phyloP scores from a whole-genome alignment of 257 asterid genomes.

The Craterostigma plantagineum region DNA sequence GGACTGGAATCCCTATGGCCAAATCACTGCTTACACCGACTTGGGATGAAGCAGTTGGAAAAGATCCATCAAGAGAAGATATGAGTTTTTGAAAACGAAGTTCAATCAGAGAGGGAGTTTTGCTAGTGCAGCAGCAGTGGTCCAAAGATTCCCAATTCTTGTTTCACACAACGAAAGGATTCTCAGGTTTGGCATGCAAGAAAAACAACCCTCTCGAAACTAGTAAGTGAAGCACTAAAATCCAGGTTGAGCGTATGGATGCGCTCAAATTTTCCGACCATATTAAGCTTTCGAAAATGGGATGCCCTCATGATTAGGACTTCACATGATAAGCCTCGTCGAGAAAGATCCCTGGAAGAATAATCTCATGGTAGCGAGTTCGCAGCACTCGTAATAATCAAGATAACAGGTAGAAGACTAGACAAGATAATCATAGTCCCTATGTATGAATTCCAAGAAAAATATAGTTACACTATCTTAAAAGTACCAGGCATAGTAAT shows the following conservation, averaged over 20 bases:
- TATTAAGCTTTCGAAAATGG: slow-evolving; percentile 67
- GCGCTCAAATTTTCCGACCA: slow-evolving; percentile 47
- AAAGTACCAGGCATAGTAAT: slow-evolving; percentile 3
- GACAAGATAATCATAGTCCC: not conserved
- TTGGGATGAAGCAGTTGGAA: slow-evolving; percentile 22
- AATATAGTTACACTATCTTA: too few species aligned
- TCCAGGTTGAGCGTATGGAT: slow-evolving; percentile 68
- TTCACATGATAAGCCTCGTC: slow-evolving; percentile 57
- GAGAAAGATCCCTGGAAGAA: slow-evolving; percentile 68
- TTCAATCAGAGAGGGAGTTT: slow-evolving; percentile 67
- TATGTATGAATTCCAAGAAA: not conserved
- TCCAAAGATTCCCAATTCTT: slow-evolving; percentile 75
- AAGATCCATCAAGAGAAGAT: slow-evolving; percentile 16
- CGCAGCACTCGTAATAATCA: not conserved
- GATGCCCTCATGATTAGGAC: slow-evolving; percentile 55
- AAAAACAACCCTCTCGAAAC: slow-evolving; percentile 70
- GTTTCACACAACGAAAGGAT: slow-evolving; percentile 76
- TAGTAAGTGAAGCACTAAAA: slow-evolving; percentile 70
- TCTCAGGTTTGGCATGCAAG: slow-evolving; percentile 66
- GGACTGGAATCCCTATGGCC: slow-evolving; percentile 16
- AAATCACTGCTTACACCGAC: slow-evolving; percentile 15
- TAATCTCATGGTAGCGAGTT: slow-evolving; percentile 11
- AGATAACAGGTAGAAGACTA: slow-evolving; percentile 2
- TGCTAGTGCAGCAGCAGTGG: slow-evolving; percentile 61
- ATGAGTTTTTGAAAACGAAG: slow-evolving; percentile 62